Evolutionary conservation across 768 basidiomycete species (phyloP).

Genomic region (Pleurotus platypus): DNA sequence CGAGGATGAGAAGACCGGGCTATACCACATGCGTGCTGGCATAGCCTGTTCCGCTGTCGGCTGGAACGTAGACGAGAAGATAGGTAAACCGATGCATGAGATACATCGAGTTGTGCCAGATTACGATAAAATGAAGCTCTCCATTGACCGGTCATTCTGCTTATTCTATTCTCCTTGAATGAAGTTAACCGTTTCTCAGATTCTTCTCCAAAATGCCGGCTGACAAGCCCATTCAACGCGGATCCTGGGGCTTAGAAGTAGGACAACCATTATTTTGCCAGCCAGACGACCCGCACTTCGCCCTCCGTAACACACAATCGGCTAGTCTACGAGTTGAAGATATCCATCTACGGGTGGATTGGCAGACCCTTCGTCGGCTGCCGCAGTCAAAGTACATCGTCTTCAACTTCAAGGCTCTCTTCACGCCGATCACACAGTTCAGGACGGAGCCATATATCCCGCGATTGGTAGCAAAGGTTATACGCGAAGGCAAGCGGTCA

Average conservation of each 20-base stretch:
- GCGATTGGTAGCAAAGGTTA: conserved; percentile 37
- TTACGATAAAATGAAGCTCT: conserved; percentile 45
- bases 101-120: conserved; percentile 47
- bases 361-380: conserved; percentile 50
- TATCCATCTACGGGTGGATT: conserved; percentile 47
- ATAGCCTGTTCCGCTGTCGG: conserved; percentile 46
- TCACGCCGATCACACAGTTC: conserved; percentile 44
- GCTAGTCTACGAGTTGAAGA: conserved; percentile 34
- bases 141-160: conserved; percentile 42
- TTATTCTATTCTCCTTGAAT: neutral
- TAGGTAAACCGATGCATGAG: conserved; percentile 41
- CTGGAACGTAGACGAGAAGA: conserved; percentile 45
- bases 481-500: conserved; percentile 33
- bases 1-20: conserved; percentile 36
- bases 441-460: conserved; percentile 45
- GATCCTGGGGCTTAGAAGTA: conserved; percentile 49
- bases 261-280: conserved; percentile 46
- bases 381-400: conserved; percentile 44
- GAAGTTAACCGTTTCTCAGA: conserved; percentile 18
- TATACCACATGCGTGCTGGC: conserved; percentile 42
- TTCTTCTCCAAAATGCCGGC: conserved; percentile 45
- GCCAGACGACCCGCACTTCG: conserved; percentile 32
- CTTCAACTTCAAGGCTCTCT: conserved; percentile 53
- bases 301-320: conserved; percentile 25
- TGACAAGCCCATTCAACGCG: conserved; percentile 48